Percentiles rank a stretch among this genome's conserved stretches.
Evolutionary conservation across 192 early-diverging fungal genomes (phyloP).

Genomic region (Jimgerdemannia flammicorona): DNA sequence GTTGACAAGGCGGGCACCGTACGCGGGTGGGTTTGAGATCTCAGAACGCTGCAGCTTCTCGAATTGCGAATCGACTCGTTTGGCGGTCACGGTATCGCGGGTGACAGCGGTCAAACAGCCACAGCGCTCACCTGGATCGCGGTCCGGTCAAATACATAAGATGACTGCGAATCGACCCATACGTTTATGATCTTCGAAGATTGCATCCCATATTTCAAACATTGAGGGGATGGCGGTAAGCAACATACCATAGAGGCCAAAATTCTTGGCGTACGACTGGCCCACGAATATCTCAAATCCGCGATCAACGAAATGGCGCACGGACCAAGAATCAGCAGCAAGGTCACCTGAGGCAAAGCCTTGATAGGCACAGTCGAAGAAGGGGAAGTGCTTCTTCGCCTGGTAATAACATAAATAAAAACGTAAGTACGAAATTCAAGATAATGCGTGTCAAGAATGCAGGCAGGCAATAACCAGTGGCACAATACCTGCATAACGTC

Average conservation of each 20-base stretch:
- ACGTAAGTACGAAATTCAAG: background rate
- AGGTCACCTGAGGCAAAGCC: constrained; percentile 95
- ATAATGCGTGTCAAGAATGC: no score
- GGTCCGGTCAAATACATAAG: background rate
- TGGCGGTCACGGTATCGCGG: constrained; percentile 42
- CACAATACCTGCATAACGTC: constrained; percentile 58
- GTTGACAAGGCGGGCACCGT: constrained; percentile 85
- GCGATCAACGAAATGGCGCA: constrained; percentile 87
- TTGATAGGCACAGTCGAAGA: constrained; percentile 99
- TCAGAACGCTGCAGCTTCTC: constrained; percentile 78
- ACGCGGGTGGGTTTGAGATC: constrained; percentile 89
- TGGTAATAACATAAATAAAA: constrained; percentile 6
- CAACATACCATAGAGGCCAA: constrained; percentile 85
- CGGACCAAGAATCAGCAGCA: constrained; percentile 87
- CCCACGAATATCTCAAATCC: constrained; percentile 90
- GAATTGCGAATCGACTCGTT: constrained; percentile 73
- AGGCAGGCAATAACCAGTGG: no score
- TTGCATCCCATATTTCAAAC: background rate
- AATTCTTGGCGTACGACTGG: constrained; percentile 98
- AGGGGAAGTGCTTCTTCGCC: constrained; percentile 79
- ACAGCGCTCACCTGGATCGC: constrained; percentile 67
- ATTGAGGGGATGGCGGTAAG: background rate
- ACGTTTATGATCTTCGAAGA: no score
- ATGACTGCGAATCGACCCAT: no score
- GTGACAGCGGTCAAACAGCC: constrained; percentile 84